Percentiles rank a stretch among this genome's conserved stretches.
These are phyloP conservation scores for Plantago lanceolata DNA, from an alignment of 305 asterid genomes.

Conservation along the genomic window DNA sequence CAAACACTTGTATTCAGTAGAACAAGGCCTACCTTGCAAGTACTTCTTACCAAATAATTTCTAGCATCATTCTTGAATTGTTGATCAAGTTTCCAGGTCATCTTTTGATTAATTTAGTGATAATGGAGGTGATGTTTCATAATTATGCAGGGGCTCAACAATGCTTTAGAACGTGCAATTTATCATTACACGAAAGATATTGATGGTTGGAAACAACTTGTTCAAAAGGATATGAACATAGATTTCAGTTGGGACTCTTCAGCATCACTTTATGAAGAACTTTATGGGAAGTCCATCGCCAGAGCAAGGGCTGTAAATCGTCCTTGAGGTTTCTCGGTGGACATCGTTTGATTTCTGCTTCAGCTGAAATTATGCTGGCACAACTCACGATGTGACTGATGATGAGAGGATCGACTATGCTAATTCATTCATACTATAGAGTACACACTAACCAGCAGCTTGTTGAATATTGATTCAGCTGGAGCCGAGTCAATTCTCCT, in stretches of 20 bases:
- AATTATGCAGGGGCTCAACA: conserved; percentile 52
- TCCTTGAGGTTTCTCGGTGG: conserved; percentile 22
- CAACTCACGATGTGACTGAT: conserved; percentile 1
- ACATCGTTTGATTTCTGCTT: conserved; percentile 13
- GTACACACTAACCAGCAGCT: conserved; percentile 2
- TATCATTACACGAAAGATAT: conserved; percentile 43
- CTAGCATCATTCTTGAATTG: conserved; percentile 9
- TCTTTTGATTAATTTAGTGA: conserved; percentile 4
- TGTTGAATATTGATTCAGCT: neutral
- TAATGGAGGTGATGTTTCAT: conserved; percentile 12
- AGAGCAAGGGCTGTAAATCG: conserved; percentile 55
- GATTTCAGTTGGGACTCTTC: conserved; percentile 97
- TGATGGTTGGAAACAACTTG: conserved; percentile 68
- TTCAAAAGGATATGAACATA: conserved; percentile 73
- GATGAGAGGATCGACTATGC: conserved; percentile 17
- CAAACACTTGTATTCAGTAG: no score
- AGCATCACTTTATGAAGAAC: conserved; percentile 72
- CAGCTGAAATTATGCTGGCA: conserved; percentile 8
- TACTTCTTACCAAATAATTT: conserved; percentile 15
- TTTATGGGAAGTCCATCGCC: conserved; percentile 61
- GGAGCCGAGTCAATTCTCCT: neutral
- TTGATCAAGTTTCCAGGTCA: neutral
- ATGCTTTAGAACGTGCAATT: conserved; percentile 78
- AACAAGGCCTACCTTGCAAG: neutral
- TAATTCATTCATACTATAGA: conserved; percentile 17